Percentiles rank a stretch among this genome's conserved stretches.
Conservation (phyloP, 768 basidiomycete species). For the Xanthoconium purpureum region DNA sequence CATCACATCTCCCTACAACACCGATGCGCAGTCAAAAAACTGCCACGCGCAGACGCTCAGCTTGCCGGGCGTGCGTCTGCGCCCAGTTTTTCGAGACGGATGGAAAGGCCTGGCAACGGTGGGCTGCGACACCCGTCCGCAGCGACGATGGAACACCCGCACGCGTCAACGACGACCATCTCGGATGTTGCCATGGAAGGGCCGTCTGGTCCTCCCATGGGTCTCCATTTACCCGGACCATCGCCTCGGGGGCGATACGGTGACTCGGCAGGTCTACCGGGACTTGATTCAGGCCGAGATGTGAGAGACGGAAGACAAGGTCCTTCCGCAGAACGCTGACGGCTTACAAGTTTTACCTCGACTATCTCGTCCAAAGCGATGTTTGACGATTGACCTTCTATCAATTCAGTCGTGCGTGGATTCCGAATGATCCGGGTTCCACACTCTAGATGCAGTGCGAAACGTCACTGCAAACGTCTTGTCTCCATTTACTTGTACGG, state of each 20-base stretch:
- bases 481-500: constrained; percentile 7
- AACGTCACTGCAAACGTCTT: constrained; percentile 1
- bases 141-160: constrained; percentile 26
- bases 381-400: too few species aligned
- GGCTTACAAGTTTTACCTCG: constrained; percentile 2
- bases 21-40: constrained; percentile 63
- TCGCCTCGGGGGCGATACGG: constrained; percentile 35
- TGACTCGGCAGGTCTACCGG: constrained; percentile 30
- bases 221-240: constrained; percentile 33
- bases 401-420: constrained; percentile 3
- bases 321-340: constrained; percentile 28
- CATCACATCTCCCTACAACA: constrained; percentile 41
- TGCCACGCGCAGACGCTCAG: constrained; percentile 73
- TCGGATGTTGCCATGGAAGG: constrained; percentile 33
- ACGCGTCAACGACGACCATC: constrained; percentile 17
- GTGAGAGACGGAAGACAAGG: constrained; percentile 30
- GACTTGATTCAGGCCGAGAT: constrained; percentile 34
- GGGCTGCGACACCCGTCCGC: constrained; percentile 38
- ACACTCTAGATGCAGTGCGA: constrained; percentile 12
- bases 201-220: constrained; percentile 26
- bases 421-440: constrained; percentile 14
- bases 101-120: constrained; percentile 35
- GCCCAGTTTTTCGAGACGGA: constrained; percentile 41
- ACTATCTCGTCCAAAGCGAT: background rate
- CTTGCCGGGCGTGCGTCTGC: constrained; percentile 75